These are phyloP conservation scores for Ashbya aceris DNA, from an alignment of 1,139 yeast genomes.

Conservation along the genomic window DNA sequence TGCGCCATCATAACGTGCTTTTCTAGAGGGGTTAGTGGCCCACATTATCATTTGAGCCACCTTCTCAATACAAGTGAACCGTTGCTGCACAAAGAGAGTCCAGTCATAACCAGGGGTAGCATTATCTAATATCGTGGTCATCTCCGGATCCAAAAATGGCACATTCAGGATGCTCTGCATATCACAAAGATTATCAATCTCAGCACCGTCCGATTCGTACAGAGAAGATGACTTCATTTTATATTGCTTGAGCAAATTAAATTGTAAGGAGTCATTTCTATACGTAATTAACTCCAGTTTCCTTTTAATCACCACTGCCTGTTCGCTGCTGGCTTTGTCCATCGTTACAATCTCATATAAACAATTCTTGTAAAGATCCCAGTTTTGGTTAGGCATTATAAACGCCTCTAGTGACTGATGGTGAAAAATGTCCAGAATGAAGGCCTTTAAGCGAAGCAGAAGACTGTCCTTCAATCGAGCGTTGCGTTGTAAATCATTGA, in stretches of 20 bases:
- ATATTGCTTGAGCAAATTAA: slow-evolving; percentile 32
- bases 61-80: slow-evolving; percentile 17
- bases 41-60: slow-evolving; percentile 25
- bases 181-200: slow-evolving; percentile 1
- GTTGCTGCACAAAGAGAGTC: slow-evolving; percentile 25
- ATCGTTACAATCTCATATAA: slow-evolving; percentile 36
- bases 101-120: slow-evolving; percentile 26
- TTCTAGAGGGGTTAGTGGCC: slow-evolving; percentile 27
- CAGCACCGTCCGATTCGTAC: slow-evolving; percentile 2
- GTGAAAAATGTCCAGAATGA: slow-evolving; percentile 45
- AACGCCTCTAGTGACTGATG: slow-evolving; percentile 54
- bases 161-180: slow-evolving; percentile 10
- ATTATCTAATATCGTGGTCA: slow-evolving; percentile 22
- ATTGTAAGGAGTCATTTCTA: slow-evolving; percentile 63
- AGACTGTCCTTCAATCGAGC: slow-evolving; percentile 26
- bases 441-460: slow-evolving; percentile 24
- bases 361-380: slow-evolving; percentile 55
- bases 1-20: slow-evolving; percentile 24
- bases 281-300: slow-evolving; percentile 55
- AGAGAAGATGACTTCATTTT: slow-evolving; percentile 5
- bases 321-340: slow-evolving; percentile 23
- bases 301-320: slow-evolving; percentile 32
- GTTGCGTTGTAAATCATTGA: slow-evolving; percentile 33
- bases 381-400: slow-evolving; percentile 55
- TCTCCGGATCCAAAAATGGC: slow-evolving; percentile 17